Percentiles rank a stretch among this genome's conserved stretches.
Conservation (phyloP, 352 stramenopile genomes). For the Phytophthora tubulina region DNA sequence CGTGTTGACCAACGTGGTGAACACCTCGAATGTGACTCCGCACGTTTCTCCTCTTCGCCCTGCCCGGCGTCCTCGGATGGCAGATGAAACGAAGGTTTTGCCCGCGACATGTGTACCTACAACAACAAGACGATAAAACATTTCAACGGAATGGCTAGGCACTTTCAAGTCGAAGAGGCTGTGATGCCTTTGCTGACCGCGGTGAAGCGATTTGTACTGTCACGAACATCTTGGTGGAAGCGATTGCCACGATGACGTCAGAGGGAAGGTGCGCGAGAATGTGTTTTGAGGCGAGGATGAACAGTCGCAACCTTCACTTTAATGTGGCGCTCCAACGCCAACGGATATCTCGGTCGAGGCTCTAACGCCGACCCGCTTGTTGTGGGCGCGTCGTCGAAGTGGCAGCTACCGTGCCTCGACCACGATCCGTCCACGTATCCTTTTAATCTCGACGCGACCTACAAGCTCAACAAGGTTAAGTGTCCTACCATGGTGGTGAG, state of each 20-base stretch:
- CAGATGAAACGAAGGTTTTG: slow-evolving; percentile 11
- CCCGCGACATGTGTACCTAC: slow-evolving; percentile 16
- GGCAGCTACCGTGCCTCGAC: too few species aligned
- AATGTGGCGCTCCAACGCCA: too few species aligned
- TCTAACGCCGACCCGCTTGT: too few species aligned
- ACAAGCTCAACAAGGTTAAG: too few species aligned
- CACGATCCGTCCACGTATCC: too few species aligned
- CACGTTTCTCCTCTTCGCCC: slow-evolving; percentile 3
- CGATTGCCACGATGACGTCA: slow-evolving; percentile 13
- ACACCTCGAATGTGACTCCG: neutral
- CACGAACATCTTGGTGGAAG: slow-evolving; percentile 8
- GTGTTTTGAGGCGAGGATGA: too few species aligned
- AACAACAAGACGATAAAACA: slow-evolving; percentile 21
- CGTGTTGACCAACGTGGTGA: slow-evolving; percentile 16
- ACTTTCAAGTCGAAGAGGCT: slow-evolving; percentile 2
- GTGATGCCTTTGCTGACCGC: neutral
- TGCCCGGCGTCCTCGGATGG: neutral
- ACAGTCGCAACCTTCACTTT: too few species aligned
- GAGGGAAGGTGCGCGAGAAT: neutral
- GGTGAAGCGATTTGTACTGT: slow-evolving; percentile 20
- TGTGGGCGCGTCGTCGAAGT: too few species aligned
- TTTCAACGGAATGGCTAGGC: slow-evolving; percentile 1
- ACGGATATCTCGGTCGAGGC: too few species aligned
- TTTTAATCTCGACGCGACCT: too few species aligned
- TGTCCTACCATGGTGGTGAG: too few species aligned